Base-by-base conservation (phyloP, 495 filamentous ascomycete species). In the Podospora bellae-mahoneyi region DNA sequence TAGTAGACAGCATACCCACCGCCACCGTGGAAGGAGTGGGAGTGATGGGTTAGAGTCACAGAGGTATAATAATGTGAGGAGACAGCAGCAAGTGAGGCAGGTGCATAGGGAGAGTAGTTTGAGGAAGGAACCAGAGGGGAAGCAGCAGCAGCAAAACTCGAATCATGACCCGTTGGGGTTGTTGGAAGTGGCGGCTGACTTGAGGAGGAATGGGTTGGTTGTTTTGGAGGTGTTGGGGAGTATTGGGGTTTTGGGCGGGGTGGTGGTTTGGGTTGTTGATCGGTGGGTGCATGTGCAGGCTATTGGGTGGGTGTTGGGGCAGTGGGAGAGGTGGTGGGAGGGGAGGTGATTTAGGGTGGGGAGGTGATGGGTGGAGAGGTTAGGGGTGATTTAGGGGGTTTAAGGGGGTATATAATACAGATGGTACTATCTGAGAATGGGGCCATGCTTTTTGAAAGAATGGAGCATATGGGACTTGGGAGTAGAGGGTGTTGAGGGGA, bases 221-320 rank as follows among this genome's bases (percentile, higher is more conserved):
- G 86, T 90, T 3, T 77, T 96, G n/a, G 89, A 92, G 77, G 84
- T 97, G 15, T 80, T 94, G n/a, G 90, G 92, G 0, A 86, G 88
- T 55, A 82, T 92, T 60, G 89, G 92, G 0, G 80, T 94, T 19
- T 76, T 95, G 15, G 90, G 92, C 20, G 92, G 91, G 19, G 74
- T 95, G 64, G 87, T 88, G 18, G 80, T 91, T 55, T 92, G 88
- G 89, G 65, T 75, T 19, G 76, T 72, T 62, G 72, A 79, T 28
- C 74, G 77, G 56, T 75, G 60, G 20, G 70, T 30, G 75, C 68
- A 74, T 60, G 7, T 73, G 20, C 71, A 72, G 65, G 68, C 54
- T 2, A 32, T 55, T 26, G 76, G 73, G 32, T 76, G 71, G 73
- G 56, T 71, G n/a, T 57, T 64, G 5, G 73, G 69, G 1, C 73